Evolutionary conservation across 2,329 filamentous ascomycete species (phyloP).

Genomic region (Alternaria solani): DNA sequence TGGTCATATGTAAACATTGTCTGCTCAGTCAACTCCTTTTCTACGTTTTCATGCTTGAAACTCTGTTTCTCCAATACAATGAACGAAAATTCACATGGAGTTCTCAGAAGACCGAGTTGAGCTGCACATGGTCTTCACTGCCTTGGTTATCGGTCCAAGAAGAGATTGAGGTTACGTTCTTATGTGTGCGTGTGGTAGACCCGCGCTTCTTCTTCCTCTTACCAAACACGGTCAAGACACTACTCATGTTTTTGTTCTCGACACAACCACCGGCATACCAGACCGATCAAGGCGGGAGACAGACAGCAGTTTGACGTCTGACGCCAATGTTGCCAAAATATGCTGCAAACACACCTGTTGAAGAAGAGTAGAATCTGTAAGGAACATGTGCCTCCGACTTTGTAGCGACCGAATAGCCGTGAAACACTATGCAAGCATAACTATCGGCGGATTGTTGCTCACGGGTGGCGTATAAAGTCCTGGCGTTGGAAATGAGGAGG

Average conservation of each 20-base stretch:
- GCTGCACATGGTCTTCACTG: background rate
- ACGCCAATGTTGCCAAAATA: accelerated
- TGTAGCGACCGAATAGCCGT: accelerated
- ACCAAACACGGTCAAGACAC: no score
- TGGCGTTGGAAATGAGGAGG: background rate
- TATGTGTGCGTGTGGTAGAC: background rate
- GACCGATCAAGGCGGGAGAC: no score
- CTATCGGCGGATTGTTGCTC: background rate
- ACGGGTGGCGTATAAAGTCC: background rate
- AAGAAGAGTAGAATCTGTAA: background rate
- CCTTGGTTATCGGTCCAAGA: background rate
- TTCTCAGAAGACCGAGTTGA: accelerated
- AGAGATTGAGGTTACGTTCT: background rate
- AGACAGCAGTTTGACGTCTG: no score
- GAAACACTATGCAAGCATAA: background rate
- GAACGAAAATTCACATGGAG: background rate
- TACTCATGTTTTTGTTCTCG: no score
- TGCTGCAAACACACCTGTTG: background rate
- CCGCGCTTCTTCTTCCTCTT: background rate
- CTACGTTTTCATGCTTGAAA: background rate
- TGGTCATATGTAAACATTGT: background rate
- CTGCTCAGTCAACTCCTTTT: background rate
- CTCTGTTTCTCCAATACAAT: background rate
- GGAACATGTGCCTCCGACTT: background rate
- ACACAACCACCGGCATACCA: no score